Evolutionary conservation across 2,329 filamentous ascomycete genomes (phyloP).

Genomic region (Diplodia seriata): DNA sequence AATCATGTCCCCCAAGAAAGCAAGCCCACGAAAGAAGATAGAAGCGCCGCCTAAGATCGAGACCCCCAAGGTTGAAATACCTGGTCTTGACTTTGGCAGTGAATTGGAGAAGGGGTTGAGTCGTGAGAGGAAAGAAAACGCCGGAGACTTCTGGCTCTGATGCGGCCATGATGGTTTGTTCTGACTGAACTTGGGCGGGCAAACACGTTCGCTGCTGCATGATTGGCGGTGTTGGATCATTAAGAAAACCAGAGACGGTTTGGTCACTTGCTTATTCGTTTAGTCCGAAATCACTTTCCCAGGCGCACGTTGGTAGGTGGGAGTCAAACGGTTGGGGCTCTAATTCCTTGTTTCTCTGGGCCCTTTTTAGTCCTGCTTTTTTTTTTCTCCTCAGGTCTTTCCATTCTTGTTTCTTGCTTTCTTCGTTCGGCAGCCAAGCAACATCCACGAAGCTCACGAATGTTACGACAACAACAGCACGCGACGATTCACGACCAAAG

Average conservation of each 20-base stretch:
- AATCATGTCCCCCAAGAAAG: slow-evolving; percentile 44
- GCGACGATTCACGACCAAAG: slow-evolving; percentile 29
- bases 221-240: slow-evolving; percentile 14
- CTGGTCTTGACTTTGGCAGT: slow-evolving; percentile 24
- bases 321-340: slow-evolving; percentile 23
- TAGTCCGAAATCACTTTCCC: slow-evolving; percentile 2
- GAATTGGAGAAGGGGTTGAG: slow-evolving; percentile 27
- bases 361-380: slow-evolving; percentile 1
- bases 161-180: neutral
- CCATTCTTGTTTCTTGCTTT: neutral
- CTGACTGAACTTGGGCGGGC: neutral
- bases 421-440: slow-evolving; percentile 17
- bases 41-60: slow-evolving; percentile 48
- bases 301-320: slow-evolving; percentile 27
- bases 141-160: slow-evolving; percentile 29
- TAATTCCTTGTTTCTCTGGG: neutral
- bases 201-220: slow-evolving; percentile 7
- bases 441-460: slow-evolving; percentile 29
- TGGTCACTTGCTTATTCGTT: slow-evolving; percentile 5
- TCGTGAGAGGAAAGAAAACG: slow-evolving; percentile 16
- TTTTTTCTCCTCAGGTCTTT: neutral
- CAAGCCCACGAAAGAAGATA: slow-evolving; percentile 42
- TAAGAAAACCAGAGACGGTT: slow-evolving; percentile 23
- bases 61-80: slow-evolving; percentile 47
- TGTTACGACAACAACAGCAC: slow-evolving; percentile 30